Evolutionary conservation across 345 rosid species (phyloP).

Genomic region (Gossypium turneri): DNA sequence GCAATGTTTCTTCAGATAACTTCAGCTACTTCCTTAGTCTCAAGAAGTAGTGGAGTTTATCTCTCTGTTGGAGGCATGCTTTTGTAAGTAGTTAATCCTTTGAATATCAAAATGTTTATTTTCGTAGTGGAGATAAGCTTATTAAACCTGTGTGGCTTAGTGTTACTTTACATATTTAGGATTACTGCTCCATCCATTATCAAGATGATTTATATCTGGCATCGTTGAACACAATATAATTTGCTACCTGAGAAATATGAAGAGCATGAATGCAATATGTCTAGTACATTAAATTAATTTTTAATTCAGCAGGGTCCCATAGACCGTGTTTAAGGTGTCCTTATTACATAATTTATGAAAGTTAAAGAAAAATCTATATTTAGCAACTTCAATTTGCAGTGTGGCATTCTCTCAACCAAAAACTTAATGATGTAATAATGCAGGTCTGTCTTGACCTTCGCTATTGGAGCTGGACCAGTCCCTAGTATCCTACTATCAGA

Average conservation of each 20-base stretch:
- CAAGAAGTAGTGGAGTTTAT: constrained; percentile 49
- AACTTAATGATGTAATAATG: constrained; percentile 17
- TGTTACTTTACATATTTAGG: background rate
- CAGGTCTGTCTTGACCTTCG: constrained; percentile 80
- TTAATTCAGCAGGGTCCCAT: background rate
- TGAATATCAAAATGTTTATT: background rate
- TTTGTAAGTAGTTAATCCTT: constrained; percentile 50
- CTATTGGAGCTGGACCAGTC: constrained; percentile 92
- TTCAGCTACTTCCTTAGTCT: constrained; percentile 59
- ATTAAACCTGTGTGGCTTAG: background rate
- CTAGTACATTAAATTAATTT: background rate
- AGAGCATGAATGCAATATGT: constrained; percentile 4
- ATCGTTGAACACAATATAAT: background rate
- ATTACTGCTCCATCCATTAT: background rate
- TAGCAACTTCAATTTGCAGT: background rate
- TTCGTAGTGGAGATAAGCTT: background rate
- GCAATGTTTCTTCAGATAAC: constrained; percentile 70
- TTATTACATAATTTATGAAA: background rate
- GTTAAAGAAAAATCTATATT: background rate
- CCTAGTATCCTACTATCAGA: constrained; percentile 86
- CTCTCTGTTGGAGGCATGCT: constrained; percentile 91
- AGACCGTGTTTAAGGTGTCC: background rate
- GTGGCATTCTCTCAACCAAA: constrained; percentile 7
- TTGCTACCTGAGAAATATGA: background rate
- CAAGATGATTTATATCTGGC: background rate